Percentiles rank a stretch among this genome's conserved stretches.
Evolutionary conservation across 768 basidiomycete genomes (phyloP).

Genomic region (Russula brevipes): DNA sequence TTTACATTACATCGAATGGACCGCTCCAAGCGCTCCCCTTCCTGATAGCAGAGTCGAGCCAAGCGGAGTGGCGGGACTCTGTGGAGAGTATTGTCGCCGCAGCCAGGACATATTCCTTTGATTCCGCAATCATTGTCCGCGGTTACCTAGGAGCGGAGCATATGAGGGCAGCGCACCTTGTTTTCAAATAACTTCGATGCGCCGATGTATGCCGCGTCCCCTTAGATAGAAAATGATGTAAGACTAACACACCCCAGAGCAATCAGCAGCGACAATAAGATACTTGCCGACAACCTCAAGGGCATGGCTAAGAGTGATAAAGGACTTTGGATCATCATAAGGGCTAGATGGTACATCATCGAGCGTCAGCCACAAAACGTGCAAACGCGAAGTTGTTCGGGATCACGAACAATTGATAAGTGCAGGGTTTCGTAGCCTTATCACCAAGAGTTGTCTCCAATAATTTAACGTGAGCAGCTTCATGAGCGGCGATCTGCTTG

Average conservation of each 20-base stretch:
- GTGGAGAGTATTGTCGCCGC: constrained; percentile 53
- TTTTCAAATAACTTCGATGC: constrained; percentile 45
- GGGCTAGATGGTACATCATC: constrained; percentile 31
- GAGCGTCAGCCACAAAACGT: background rate
- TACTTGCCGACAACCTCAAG: constrained; percentile 48
- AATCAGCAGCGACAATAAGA: background rate
- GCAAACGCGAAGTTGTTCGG: background rate
- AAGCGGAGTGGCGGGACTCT: constrained; percentile 61
- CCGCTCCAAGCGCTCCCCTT: constrained; percentile 51
- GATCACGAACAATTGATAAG: constrained; percentile 34
- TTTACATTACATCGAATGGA: constrained; percentile 42
- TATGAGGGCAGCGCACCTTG: constrained; percentile 36
- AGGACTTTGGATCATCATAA: constrained; percentile 42
- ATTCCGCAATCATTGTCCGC: background rate
- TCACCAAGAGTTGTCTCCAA: constrained; percentile 35
- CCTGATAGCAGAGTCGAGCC: constrained; percentile 49
- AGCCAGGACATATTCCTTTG: constrained; percentile 42
- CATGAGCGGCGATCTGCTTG: constrained; percentile 39
- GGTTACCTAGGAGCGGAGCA: constrained; percentile 13
- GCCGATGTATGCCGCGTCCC: constrained; percentile 50
- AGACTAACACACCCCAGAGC: background rate
- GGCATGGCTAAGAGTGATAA: constrained; percentile 45
- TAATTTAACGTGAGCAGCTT: constrained; percentile 39
- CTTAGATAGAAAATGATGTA: background rate
- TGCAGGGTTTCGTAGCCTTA: constrained; percentile 37